Base-by-base conservation (phyloP, 441 rosid species). In the Kokia cookei region DNA sequence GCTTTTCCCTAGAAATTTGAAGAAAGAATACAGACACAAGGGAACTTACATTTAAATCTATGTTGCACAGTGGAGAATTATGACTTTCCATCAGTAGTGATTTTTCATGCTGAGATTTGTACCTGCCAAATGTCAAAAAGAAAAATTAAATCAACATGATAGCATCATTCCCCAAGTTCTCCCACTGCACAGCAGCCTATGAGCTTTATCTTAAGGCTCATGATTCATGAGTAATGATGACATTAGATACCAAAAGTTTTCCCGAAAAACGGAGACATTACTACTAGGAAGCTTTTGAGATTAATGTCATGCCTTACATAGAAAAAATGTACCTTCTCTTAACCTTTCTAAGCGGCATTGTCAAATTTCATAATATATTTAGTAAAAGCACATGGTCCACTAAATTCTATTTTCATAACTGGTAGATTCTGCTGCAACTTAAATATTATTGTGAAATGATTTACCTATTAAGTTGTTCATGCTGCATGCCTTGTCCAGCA, bases 31-130 rank as follows among this genome's bases (percentile, higher is more conserved):
- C 45, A 14, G 47, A 54, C 37, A 67, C 5, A 78, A 76, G 57
- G 51, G n/a, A 67, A 78, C 90, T 84, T 83, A 94, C 98, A 82
- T 84, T 86, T 77, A 92, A 86, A 76, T 92, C 85, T 43, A 92
- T 81, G 65, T 83, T 79, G 79, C 92, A 86, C 14, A 95, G 83
- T 35, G 91, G 93, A 58, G 99, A 91, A 80, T 73, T 81, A 76
- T 70, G 88, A 75, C 82, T 84, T 72, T 88, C 91, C 67, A 87
- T 85, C 69, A 90, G 64, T 73, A 84, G 93, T 71, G 76, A 75
- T 73, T 81, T 88, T 77, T 91, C 98, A 81, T 75, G 76, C 72
- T 76, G 93, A 77, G 80, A 79, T 76, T 85, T 87, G 77, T 84
- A 91, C 86, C 99, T 94, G 90, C 74, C 81, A 83, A 74, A 53